These are phyloP conservation scores for Suillus ampliporus DNA, from an alignment of 768 basidiomycete genomes.

Conservation along the genomic window DNA sequence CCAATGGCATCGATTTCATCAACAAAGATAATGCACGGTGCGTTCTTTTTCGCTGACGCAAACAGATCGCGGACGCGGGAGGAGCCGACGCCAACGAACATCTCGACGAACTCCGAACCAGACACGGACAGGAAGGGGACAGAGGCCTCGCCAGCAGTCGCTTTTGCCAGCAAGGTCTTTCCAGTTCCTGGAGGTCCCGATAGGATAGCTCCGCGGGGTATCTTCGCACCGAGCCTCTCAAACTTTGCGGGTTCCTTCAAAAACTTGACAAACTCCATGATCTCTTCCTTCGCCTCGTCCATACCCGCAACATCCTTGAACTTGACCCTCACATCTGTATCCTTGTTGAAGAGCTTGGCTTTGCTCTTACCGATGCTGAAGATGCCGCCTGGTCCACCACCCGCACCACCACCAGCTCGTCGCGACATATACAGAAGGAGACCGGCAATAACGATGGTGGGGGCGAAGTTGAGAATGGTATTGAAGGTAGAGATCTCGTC, in stretches of 20 bases:
- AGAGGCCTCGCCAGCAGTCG: slow-evolving; percentile 96
- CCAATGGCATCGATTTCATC: slow-evolving; percentile 99
- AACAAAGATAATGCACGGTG: slow-evolving; percentile 98
- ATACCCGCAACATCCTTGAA: slow-evolving; percentile 99
- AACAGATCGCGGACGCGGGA: slow-evolving; percentile 97
- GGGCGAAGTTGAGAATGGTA: slow-evolving; percentile 88
- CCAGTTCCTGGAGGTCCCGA: slow-evolving; percentile 98
- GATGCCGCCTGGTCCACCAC: slow-evolving; percentile 83
- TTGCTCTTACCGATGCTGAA: slow-evolving; percentile 97
- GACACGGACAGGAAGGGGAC: slow-evolving; percentile 99
- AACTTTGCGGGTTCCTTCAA: slow-evolving; percentile 94
- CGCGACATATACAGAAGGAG: slow-evolving; percentile 88
- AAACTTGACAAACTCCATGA: slow-evolving; percentile 99
- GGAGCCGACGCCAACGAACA: slow-evolving; percentile 99
- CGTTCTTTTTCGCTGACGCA: slow-evolving; percentile 95
- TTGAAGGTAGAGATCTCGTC: slow-evolving; percentile 89
- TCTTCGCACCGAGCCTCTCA: slow-evolving; percentile 97
- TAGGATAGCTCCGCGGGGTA: slow-evolving; percentile 92
- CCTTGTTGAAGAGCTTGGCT: slow-evolving; percentile 96
- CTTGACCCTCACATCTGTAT: slow-evolving; percentile 89
- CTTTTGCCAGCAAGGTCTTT: slow-evolving; percentile 97
- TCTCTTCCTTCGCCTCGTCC: slow-evolving; percentile 99
- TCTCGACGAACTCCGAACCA: slow-evolving; percentile 99
- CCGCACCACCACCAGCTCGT: slow-evolving; percentile 63
- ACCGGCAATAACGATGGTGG: slow-evolving; percentile 91